Conservation (phyloP, 768 basidiomycete genomes). For the Saitozyma podzolica region DNA sequence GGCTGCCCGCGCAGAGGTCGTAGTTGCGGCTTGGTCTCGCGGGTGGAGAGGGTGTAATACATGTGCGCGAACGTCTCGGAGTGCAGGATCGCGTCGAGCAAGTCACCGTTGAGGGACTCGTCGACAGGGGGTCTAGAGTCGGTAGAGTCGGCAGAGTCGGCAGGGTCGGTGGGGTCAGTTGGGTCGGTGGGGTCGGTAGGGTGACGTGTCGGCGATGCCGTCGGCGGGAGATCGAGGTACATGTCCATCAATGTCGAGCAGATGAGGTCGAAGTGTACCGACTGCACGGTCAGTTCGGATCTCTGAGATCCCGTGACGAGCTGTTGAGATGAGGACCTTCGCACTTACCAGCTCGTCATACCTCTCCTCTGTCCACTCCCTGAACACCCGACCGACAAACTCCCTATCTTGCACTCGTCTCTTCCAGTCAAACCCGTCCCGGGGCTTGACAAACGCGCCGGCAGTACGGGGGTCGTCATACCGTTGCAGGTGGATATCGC, state of each 20-base stretch:
- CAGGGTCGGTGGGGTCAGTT: background rate
- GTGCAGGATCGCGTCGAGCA: constrained; percentile 24
- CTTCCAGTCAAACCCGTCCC: constrained; percentile 33
- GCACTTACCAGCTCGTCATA: constrained; percentile 29
- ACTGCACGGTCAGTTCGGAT: constrained; percentile 12
- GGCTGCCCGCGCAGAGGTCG: constrained; percentile 20
- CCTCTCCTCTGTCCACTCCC: constrained; percentile 23
- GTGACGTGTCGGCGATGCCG: too few species aligned
- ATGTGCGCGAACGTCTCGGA: constrained; percentile 29
- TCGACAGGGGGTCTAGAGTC: background rate
- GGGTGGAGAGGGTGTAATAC: constrained; percentile 17
- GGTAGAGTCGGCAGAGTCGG: background rate
- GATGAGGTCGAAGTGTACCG: constrained; percentile 27
- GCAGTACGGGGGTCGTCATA: constrained; percentile 42
- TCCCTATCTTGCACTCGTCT: constrained; percentile 32
- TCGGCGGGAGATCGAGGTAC: constrained; percentile 28
- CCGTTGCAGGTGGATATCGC: constrained; percentile 33
- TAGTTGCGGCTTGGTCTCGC: constrained; percentile 13
- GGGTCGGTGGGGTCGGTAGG: background rate
- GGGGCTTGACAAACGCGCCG: constrained; percentile 8
- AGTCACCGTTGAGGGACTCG: constrained; percentile 20
- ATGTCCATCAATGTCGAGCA: constrained; percentile 23
- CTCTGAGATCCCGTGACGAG: background rate
- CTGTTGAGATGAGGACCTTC: background rate
- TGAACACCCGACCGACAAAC: constrained; percentile 31